Conservation (phyloP, 148 eudicot genomes). For the Tetragonia tetragonoides region DNA sequence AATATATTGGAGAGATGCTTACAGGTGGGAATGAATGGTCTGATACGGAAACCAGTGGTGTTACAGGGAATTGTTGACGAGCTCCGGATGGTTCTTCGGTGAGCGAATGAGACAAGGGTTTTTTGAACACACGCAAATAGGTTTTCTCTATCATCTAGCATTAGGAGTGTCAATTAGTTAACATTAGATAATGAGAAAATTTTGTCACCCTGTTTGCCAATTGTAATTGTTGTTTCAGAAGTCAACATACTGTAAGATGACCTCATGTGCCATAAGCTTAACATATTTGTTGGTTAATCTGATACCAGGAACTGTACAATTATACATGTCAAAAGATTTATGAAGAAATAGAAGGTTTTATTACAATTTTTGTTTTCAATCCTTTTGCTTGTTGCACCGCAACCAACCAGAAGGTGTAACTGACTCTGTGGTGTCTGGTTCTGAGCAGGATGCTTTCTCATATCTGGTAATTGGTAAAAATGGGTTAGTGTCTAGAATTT, state of each 20-base stretch:
- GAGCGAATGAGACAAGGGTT: conserved; percentile 1
- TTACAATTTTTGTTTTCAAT: neutral
- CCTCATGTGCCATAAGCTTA: neutral
- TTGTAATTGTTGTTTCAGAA: neutral
- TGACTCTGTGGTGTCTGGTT: too few species aligned
- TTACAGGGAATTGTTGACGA: conserved; percentile 66
- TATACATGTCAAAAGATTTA: conserved; percentile 3
- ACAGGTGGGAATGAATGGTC: conserved; percentile 62
- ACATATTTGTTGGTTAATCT: neutral
- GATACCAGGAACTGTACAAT: neutral
- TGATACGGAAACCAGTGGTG: conserved; percentile 70
- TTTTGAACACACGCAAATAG: neutral
- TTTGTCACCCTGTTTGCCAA: conserved; percentile 11
- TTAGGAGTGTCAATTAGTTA: neutral
- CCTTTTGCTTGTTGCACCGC: neutral
- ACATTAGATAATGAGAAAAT: neutral
- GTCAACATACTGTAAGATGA: neutral
- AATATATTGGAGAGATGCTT: conserved; percentile 61
- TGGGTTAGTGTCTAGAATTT: too few species aligned
- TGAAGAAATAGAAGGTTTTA: neutral
- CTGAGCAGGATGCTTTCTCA: too few species aligned
- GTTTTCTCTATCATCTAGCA: neutral
- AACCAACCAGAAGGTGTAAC: too few species aligned
- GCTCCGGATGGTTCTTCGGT: conserved; percentile 48
- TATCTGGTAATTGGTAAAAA: too few species aligned